Evolutionary conservation across 2,329 filamentous ascomycete genomes (phyloP).

Genomic region (Aspergillus thermomutatus): DNA sequence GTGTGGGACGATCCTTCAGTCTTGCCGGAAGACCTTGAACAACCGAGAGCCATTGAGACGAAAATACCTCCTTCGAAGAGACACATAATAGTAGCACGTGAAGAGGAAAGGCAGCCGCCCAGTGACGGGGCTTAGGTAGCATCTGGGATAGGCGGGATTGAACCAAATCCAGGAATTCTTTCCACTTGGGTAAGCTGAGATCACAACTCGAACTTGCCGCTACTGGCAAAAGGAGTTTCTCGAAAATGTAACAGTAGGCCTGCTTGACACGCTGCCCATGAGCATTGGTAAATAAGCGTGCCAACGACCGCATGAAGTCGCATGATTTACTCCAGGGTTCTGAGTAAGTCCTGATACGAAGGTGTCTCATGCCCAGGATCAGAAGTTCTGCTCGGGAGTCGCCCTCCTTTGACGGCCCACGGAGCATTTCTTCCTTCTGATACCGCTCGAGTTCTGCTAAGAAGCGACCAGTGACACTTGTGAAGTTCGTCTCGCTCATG

Average conservation of each 20-base stretch:
- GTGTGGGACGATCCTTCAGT: conserved; percentile 76
- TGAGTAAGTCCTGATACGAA: conserved; percentile 71
- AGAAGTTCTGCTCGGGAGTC: conserved; percentile 85
- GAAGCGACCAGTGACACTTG: conserved; percentile 77
- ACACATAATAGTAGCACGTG: conserved; percentile 84
- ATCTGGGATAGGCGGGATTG: conserved; percentile 77
- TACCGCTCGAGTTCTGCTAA: conserved; percentile 74
- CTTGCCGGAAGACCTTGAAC: conserved; percentile 73
- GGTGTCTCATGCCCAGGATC: conserved; percentile 84
- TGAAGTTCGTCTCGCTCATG: conserved; percentile 91
- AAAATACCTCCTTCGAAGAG: conserved; percentile 79
- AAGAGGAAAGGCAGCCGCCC: conserved; percentile 82
- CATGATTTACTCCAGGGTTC: conserved; percentile 82
- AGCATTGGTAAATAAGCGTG: conserved; percentile 75
- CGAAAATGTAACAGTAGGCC: conserved; percentile 88
- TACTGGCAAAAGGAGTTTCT: conserved; percentile 80
- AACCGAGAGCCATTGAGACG: conserved; percentile 80
- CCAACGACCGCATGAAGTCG: conserved; percentile 79
- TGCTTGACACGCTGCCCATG: conserved; percentile 90
- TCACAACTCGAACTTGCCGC: conserved; percentile 76
- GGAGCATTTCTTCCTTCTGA: conserved; percentile 65
- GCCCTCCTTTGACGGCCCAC: conserved; percentile 51
- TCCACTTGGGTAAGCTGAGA: conserved; percentile 79
- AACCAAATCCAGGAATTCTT: conserved; percentile 74
- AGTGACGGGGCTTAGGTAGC: conserved; percentile 88